Percentiles rank a stretch among this genome's conserved stretches.
Conservation (phyloP, 148 eudicot genomes). For the Arctostaphylos glauca region DNA sequence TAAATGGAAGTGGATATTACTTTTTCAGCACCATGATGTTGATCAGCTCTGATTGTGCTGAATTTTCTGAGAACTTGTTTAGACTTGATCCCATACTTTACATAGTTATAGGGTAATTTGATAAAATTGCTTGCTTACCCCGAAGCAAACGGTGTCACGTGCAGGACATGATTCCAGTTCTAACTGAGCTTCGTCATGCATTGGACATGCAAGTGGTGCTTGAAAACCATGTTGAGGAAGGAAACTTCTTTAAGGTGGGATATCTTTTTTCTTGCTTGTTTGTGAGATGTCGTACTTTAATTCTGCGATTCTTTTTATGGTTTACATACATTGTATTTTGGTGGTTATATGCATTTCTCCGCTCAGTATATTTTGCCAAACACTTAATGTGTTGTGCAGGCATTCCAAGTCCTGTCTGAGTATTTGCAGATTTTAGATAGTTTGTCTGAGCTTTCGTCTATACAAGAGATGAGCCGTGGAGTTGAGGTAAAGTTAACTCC, state of each 20-base stretch:
- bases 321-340: neutral
- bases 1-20: neutral
- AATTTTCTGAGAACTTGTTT: too few species aligned
- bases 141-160: slow-evolving; percentile 22
- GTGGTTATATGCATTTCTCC: neutral
- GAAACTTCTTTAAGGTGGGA: slow-evolving; percentile 76
- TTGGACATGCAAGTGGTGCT: slow-evolving; percentile 69
- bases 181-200: slow-evolving; percentile 66
- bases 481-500: slow-evolving; percentile 62
- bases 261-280: slow-evolving; percentile 1
- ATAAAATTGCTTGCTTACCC: slow-evolving; percentile 8
- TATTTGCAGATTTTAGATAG: slow-evolving; percentile 87
- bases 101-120: neutral
- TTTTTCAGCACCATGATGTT: neutral
- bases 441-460: slow-evolving; percentile 69
- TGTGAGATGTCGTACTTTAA: neutral
- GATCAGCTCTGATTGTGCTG: too few species aligned
- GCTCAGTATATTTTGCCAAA: neutral
- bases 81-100: neutral
- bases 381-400: slow-evolving; percentile 51
- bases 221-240: slow-evolving; percentile 77
- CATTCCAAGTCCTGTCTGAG: slow-evolving; percentile 88
- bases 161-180: slow-evolving; percentile 82
- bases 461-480: slow-evolving; percentile 86
- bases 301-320: slow-evolving; percentile 10